Evolutionary conservation across 2,329 filamentous ascomycete species (phyloP).

Genomic region (Talaromyces sp.): DNA sequence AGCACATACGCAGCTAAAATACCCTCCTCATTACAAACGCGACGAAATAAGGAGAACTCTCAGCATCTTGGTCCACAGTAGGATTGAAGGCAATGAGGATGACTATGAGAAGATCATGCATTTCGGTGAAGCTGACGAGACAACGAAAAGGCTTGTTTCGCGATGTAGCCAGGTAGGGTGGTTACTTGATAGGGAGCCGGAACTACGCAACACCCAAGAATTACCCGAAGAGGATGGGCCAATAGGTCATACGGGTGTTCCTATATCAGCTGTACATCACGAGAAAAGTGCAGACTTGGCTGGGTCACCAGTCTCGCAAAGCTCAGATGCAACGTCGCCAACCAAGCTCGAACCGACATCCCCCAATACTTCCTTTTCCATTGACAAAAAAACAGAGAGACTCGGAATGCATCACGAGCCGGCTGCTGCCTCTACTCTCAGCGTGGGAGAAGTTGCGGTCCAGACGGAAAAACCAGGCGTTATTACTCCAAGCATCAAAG

Average conservation of each 20-base stretch:
- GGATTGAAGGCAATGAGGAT: slow-evolving; percentile 58
- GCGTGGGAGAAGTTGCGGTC: slow-evolving; percentile 72
- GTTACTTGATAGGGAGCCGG: slow-evolving; percentile 32
- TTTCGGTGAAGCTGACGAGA: slow-evolving; percentile 51
- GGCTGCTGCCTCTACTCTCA: slow-evolving; percentile 69
- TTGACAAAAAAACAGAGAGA: slow-evolving; percentile 26
- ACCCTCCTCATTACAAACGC: slow-evolving; percentile 86
- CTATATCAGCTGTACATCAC: slow-evolving; percentile 16
- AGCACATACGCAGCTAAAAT: slow-evolving; percentile 83
- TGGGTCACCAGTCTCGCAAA: slow-evolving; percentile 27
- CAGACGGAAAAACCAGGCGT: slow-evolving; percentile 80
- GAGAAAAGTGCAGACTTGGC: slow-evolving; percentile 38
- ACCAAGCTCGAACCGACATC: slow-evolving; percentile 32
- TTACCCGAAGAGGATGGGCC: slow-evolving; percentile 8
- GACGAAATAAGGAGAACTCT: slow-evolving; percentile 78
- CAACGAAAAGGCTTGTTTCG: slow-evolving; percentile 46
- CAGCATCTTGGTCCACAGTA: slow-evolving; percentile 66
- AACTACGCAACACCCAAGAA: slow-evolving; percentile 10
- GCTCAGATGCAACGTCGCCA: slow-evolving; percentile 46
- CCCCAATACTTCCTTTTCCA: slow-evolving; percentile 25
- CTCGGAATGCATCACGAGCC: slow-evolving; percentile 69
- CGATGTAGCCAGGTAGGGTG: slow-evolving; percentile 48
- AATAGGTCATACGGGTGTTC: neutral
- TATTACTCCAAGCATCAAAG: slow-evolving; percentile 68
- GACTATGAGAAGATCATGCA: slow-evolving; percentile 47